These are phyloP conservation scores for Umbelopsis sp. DNA, from an alignment of 192 early-diverging fungal genomes.

Conservation along the genomic window DNA sequence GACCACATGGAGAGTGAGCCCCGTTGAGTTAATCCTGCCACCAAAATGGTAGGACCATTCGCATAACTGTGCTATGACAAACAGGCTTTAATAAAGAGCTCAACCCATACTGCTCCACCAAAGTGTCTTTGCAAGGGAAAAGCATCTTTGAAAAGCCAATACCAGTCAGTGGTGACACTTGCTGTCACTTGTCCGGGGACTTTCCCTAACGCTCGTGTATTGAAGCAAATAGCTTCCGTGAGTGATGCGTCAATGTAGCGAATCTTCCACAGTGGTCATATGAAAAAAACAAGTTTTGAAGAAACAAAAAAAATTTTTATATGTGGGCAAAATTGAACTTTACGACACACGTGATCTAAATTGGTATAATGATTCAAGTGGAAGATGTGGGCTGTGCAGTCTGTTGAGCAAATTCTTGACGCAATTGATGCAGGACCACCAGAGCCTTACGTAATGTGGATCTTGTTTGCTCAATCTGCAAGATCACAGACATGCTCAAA, in stretches of 20 bases:
- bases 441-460: constrained; percentile 1
- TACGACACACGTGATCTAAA: constrained; percentile 2
- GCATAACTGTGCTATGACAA: constrained; percentile 41
- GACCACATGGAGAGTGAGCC: constrained; percentile 35
- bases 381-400: neutral
- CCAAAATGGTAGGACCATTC: constrained; percentile 22
- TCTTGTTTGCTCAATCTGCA: constrained; percentile 7
- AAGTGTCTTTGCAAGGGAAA: constrained; percentile 13
- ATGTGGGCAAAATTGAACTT: neutral
- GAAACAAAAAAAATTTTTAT: neutral
- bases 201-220: constrained; percentile 9
- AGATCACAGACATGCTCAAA: neutral
- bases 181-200: constrained; percentile 34
- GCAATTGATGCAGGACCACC: neutral
- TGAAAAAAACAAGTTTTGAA: neutral
- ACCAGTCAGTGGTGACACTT: constrained; percentile 35
- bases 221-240: constrained; percentile 15
- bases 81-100: constrained; percentile 21
- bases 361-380: neutral
- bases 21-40: constrained; percentile 29
- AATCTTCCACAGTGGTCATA: constrained; percentile 23
- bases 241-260: constrained; percentile 22
- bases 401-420: neutral
- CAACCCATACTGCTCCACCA: constrained; percentile 21
- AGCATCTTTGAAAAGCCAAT: constrained; percentile 20